Conservation (phyloP, 169 alveolate genomes). For the Cryptosporidium bovis region DNA sequence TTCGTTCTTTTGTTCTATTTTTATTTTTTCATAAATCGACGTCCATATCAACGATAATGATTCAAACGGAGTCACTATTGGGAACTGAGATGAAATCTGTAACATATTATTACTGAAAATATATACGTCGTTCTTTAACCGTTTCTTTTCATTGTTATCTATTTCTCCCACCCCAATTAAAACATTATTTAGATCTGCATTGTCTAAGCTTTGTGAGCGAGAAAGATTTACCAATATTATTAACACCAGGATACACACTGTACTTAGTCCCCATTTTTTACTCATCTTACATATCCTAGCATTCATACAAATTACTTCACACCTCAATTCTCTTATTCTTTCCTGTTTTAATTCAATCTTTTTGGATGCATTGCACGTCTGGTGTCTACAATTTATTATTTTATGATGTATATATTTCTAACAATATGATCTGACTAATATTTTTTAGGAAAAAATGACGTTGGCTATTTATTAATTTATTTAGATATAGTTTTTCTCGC, state of each 20-base stretch:
- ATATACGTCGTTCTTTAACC: conserved; percentile 31
- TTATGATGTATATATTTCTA: no score
- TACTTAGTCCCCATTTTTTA: conserved; percentile 33
- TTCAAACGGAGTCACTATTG: conserved; percentile 42
- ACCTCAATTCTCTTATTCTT: neutral
- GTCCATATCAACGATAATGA: conserved; percentile 56
- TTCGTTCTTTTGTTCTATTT: conserved; percentile 20
- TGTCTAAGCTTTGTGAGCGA: neutral
- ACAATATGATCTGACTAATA: no score
- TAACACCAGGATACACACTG: neutral
- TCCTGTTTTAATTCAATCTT: neutral
- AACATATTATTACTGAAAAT: conserved; percentile 51
- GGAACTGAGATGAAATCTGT: conserved; percentile 61
- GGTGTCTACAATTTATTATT: conserved; percentile 4
- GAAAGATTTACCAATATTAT: neutral
- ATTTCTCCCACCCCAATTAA: conserved; percentile 30
- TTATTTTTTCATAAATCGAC: conserved; percentile 27
- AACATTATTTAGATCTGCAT: conserved; percentile 19
- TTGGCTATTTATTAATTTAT: no score
- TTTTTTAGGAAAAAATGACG: no score
- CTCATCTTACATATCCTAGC: conserved; percentile 4
- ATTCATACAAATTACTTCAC: neutral
- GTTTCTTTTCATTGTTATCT: conserved; percentile 30
- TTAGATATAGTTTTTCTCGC: no score
- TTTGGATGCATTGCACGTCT: conserved; percentile 66